Conservation (phyloP, 257 asterid species). For the Solanum okadae region DNA sequence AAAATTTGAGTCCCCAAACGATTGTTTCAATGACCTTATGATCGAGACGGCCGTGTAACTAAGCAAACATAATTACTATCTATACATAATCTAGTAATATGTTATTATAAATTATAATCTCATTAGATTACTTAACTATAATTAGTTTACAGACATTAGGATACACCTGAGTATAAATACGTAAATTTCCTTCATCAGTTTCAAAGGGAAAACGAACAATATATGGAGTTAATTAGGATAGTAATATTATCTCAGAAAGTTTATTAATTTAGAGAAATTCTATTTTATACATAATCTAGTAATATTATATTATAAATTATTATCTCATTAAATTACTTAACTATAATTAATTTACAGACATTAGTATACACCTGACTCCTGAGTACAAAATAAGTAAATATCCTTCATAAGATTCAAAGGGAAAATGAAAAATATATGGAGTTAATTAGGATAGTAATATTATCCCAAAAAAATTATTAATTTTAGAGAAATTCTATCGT, state of each 20-base stretch:
- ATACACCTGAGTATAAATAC: background rate
- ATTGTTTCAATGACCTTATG: background rate
- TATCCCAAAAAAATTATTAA: too few species aligned
- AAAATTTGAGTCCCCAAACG: too few species aligned
- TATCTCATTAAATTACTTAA: background rate
- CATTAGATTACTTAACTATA: background rate
- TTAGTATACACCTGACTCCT: background rate
- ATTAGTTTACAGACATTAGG: too few species aligned
- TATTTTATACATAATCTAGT: too few species aligned
- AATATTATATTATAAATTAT: too few species aligned
- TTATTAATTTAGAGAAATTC: too few species aligned
- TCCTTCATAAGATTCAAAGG: background rate
- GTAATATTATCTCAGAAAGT: too few species aligned
- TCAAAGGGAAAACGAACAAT: background rate
- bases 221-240: background rate
- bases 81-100: background rate
- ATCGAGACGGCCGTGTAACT: background rate
- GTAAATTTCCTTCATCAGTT: background rate
- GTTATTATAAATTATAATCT: too few species aligned
- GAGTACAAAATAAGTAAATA: background rate
- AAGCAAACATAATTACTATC: background rate
- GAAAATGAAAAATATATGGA: background rate
- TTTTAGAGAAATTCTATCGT: too few species aligned
- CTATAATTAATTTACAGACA: background rate
- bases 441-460: background rate